A percentile compares a stretch with the other conserved stretches of the same genome.
phyloP scores from a whole-genome alignment of 495 filamentous ascomycete species.

The Aspergillus taichungensis region DNA sequence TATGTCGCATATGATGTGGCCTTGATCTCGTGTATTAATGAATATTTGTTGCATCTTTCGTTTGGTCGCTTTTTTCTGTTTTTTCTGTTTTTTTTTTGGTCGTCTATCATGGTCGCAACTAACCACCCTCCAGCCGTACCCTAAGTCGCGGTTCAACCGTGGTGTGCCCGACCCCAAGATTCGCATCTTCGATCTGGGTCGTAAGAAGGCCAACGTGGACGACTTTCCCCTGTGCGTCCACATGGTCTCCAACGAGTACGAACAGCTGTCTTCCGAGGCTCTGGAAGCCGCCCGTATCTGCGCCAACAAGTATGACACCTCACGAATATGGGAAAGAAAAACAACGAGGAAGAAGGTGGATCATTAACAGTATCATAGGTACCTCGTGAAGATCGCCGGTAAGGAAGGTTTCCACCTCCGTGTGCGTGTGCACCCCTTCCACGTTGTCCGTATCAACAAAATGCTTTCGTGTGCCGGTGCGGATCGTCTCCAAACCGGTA shows the following conservation, averaged over 20 bases:
- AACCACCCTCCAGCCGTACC: slow-evolving; percentile 63
- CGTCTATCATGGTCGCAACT: slow-evolving; percentile 3
- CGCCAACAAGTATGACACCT: slow-evolving; percentile 79
- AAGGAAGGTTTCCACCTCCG: slow-evolving; percentile 99
- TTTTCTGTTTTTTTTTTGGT: not conserved
- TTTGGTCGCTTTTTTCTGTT: not conserved
- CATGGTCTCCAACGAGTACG: slow-evolving; percentile 99
- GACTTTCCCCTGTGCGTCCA: slow-evolving; percentile 98
- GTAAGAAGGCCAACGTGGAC: slow-evolving; percentile 96
- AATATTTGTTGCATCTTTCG: not conserved
- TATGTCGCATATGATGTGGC: not conserved
- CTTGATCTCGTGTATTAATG: not conserved
- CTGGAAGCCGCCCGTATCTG: slow-evolving; percentile 99
- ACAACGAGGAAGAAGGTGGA: slow-evolving; percentile 1
- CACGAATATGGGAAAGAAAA: no score
- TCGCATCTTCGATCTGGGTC: slow-evolving; percentile 98
- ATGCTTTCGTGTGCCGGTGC: slow-evolving; percentile 99
- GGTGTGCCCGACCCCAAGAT: slow-evolving; percentile 99
- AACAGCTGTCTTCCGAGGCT: slow-evolving; percentile 97
- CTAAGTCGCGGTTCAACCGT: slow-evolving; percentile 99
- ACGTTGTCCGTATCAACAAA: slow-evolving; percentile 99
- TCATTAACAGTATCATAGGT: slow-evolving; percentile 36
- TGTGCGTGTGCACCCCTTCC: slow-evolving; percentile 96
- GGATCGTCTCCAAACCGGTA: slow-evolving; percentile 99
- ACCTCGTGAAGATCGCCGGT: slow-evolving; percentile 92